Base-by-base conservation (phyloP, 345 rosid species). In the Populus nigra region DNA sequence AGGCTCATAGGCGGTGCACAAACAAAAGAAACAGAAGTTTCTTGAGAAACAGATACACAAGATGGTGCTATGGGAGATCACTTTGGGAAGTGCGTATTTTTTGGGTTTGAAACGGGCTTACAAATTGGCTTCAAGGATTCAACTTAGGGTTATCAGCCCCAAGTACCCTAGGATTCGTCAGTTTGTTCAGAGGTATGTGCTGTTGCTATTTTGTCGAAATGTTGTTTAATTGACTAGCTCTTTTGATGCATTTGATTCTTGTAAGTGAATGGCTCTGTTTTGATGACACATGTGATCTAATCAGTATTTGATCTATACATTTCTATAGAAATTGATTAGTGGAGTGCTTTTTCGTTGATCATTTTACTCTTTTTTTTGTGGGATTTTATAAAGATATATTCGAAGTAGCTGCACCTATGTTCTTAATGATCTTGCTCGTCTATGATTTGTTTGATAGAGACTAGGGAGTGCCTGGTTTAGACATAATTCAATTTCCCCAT, bases 31-130 rank as follows among this genome's bases (percentile, higher is more conserved):
- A 22, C 68, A 23, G 71, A 61, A 45, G 29, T 31, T 39, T 47
- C 41, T 31, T 43, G 9, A 68, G 63, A 66, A 18, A 22, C 13
- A 23, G 29, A 10, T n/a, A n/a, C 5, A 23, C 63, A 78, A 68
- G 15, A 94, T 94, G 98, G 98, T 94, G 76, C 84, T 93, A 2
- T 94, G 98, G 98, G 98, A 94, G 89, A 88, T 94, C 84, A 88
- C 95, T 31, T 55, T 94, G 81, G 97, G 85, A 57, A 91, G 97
- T 22, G 98, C 98, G 16, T 94, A 93, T 84, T 87, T 94, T 84
- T 80, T 94, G 78, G 98, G 98, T 43, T 88, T 93, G 27, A 91
- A 84, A 61, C 94, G 98, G 38, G 90, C 95, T 75, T 91, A 90
- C 77, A 87, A 78, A 77, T 91, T 94, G 59, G 91, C 91, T 61